Percentiles rank a stretch among this genome's conserved stretches.
phyloP scores from a whole-genome alignment of 768 basidiomycete genomes.

The Ephemerocybe angulata region DNA sequence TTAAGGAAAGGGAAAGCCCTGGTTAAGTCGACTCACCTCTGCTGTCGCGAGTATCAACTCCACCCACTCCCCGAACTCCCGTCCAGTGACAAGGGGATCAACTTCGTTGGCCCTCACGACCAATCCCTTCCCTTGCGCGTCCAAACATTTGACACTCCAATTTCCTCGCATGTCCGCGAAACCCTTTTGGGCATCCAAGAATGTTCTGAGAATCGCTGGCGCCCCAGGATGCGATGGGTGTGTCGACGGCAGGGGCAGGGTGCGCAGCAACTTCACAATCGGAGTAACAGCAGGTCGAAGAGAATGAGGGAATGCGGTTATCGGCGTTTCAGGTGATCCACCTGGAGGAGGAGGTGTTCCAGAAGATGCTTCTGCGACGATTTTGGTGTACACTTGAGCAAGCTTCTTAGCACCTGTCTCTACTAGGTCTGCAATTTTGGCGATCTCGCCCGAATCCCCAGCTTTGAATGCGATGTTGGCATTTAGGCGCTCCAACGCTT shows the following conservation, averaged over 20 bases:
- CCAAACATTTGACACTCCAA: constrained; percentile 74
- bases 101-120: constrained; percentile 68
- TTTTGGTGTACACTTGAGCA: constrained; percentile 77
- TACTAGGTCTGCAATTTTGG: constrained; percentile 49
- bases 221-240: constrained; percentile 57
- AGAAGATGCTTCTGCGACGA: constrained; percentile 83
- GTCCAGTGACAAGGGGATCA: constrained; percentile 61
- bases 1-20: neutral
- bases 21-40: constrained; percentile 42
- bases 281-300: constrained; percentile 55
- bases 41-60: constrained; percentile 60
- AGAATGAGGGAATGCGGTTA: neutral
- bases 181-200: neutral
- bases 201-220: neutral
- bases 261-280: constrained; percentile 65
- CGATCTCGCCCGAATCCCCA: neutral
- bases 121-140: constrained; percentile 63
- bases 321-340: too few species aligned
- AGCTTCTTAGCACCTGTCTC: constrained; percentile 84
- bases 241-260: constrained; percentile 70
- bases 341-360: constrained; percentile 31
- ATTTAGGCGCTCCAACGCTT: constrained; percentile 73
- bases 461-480: constrained; percentile 72
- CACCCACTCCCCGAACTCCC: constrained; percentile 72
- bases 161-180: too few species aligned